Evolutionary conservation across 2,329 filamentous ascomycete species (phyloP).

Genomic region (Fusarium sp.): DNA sequence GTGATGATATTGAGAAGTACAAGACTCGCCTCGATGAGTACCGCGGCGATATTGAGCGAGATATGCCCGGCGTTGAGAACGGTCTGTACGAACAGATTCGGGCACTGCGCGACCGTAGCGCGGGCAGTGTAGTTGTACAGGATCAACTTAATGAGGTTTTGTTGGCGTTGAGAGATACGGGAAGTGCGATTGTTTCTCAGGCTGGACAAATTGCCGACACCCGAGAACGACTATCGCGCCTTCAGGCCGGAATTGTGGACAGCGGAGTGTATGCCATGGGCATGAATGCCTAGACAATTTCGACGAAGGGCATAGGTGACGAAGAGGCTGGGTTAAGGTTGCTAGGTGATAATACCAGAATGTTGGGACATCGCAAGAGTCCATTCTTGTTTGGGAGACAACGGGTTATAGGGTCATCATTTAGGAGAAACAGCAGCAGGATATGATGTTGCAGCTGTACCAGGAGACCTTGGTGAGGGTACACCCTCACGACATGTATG

Average conservation of each 20-base stretch:
- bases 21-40: slow-evolving; percentile 60
- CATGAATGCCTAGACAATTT: slow-evolving; percentile 45
- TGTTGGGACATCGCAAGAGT: slow-evolving; percentile 30
- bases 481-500: slow-evolving; percentile 47
- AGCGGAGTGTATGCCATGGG: slow-evolving; percentile 53
- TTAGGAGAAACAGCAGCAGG: slow-evolving; percentile 1
- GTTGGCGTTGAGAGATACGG: slow-evolving; percentile 56
- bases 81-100: slow-evolving; percentile 60
- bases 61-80: slow-evolving; percentile 63
- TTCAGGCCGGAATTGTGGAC: slow-evolving; percentile 58
- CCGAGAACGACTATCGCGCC: slow-evolving; percentile 56
- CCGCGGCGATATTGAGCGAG: slow-evolving; percentile 60
- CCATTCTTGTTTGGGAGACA: slow-evolving; percentile 8
- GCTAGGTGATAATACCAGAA: slow-evolving; percentile 27
- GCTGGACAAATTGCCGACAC: slow-evolving; percentile 60
- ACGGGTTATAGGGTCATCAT: slow-evolving; percentile 8
- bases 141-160: slow-evolving; percentile 57
- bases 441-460: slow-evolving; percentile 16
- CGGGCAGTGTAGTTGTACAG: slow-evolving; percentile 50
- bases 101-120: slow-evolving; percentile 52
- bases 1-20: slow-evolving; percentile 59
- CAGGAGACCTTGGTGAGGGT: slow-evolving; percentile 19
- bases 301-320: background rate
- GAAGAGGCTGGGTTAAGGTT: background rate
- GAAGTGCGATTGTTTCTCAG: slow-evolving; percentile 57